phyloP scores from a whole-genome alignment of 441 rosid species.

The Mallotus japonicus region DNA sequence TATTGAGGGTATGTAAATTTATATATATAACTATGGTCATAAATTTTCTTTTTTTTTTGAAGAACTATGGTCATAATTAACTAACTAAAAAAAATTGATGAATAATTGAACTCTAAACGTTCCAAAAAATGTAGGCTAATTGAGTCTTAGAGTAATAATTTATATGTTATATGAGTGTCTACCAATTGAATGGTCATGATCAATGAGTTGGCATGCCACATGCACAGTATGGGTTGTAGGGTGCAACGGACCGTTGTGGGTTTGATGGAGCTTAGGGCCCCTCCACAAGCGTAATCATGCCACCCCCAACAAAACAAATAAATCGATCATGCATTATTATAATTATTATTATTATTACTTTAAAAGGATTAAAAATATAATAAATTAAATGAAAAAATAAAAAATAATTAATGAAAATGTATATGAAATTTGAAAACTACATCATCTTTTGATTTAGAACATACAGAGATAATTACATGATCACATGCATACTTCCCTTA shows the following conservation, averaged over 20 bases:
- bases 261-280: conserved; percentile 21
- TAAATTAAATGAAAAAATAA: no score
- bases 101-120: background rate
- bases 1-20: no score
- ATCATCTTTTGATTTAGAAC: no score
- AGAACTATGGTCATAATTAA: background rate
- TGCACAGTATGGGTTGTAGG: conserved; percentile 43
- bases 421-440: no score
- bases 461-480: no score
- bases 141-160: background rate
- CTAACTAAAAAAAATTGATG: background rate
- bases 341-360: background rate
- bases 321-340: background rate
- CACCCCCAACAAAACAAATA: conserved; percentile 8
- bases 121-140: background rate
- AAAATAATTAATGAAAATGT: no score
- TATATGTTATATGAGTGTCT: background rate
- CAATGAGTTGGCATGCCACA: conserved; percentile 49
- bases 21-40: background rate
- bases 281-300: conserved; percentile 16
- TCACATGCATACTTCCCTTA: no score
- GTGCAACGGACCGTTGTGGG: conserved; percentile 29
- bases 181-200: conserved; percentile 36
- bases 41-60: no score
- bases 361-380: no score